Evolutionary conservation across 495 filamentous ascomycete species (phyloP).

Genomic region (Xylaria scruposa): DNA sequence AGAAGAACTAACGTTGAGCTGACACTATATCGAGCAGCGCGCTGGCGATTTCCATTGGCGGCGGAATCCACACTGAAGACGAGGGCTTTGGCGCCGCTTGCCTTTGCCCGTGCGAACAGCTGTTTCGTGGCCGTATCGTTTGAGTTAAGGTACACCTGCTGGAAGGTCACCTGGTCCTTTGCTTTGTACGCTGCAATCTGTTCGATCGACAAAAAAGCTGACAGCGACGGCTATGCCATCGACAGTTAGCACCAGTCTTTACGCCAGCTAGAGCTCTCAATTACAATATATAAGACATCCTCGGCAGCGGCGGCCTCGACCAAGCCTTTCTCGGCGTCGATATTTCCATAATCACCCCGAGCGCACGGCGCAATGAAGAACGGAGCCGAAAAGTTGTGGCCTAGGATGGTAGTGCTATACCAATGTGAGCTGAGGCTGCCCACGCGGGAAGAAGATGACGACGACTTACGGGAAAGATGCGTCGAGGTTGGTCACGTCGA

Average conservation of each 20-base stretch:
- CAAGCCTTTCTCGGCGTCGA: conserved; percentile 45
- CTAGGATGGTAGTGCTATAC: conserved; percentile 44
- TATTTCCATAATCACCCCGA: conserved; percentile 44
- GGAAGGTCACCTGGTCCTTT: conserved; percentile 44
- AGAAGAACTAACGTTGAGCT: conserved; percentile 36
- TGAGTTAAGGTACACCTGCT: conserved; percentile 36
- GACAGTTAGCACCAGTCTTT: background rate
- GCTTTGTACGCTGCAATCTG: conserved; percentile 43
- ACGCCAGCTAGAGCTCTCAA: background rate
- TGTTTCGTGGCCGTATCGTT: conserved; percentile 1
- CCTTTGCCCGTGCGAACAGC: conserved; percentile 41
- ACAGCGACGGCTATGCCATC: conserved; percentile 32
- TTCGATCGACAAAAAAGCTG: conserved; percentile 43
- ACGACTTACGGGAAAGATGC: conserved; percentile 15
- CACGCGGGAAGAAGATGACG: background rate
- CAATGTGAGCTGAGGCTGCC: background rate
- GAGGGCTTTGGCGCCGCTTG: conserved; percentile 46
- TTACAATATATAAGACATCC: conserved; percentile 47
- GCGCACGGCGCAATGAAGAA: conserved; percentile 53
- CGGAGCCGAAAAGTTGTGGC: conserved; percentile 52
- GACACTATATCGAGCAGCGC: conserved; percentile 45
- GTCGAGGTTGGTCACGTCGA: conserved; percentile 43
- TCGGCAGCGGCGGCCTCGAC: conserved; percentile 43
- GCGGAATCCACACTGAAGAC: conserved; percentile 51
- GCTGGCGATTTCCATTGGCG: conserved; percentile 46